Evolutionary conservation across 768 basidiomycete species (phyloP), one percentile per base, ranked within the genome.

Genomic region (Russula olivacea): DNA sequence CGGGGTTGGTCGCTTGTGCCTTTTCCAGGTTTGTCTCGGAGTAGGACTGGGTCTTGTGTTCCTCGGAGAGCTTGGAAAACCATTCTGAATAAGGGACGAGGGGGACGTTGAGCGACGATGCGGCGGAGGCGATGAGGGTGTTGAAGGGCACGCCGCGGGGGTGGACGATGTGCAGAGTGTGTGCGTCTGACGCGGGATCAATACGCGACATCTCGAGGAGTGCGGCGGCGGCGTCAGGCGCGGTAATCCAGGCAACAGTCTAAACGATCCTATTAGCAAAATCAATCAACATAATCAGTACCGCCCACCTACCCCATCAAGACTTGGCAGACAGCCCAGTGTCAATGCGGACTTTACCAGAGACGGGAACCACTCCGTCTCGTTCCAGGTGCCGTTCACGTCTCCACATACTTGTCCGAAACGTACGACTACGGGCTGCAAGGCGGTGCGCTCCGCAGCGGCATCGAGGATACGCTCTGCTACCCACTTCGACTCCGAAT

Each of bases 401-500:
- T 70, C 72, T n/a, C 72, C 72, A 36, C 67, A 67, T 17, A 72
- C 66, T 48, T 72, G 72, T 1, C 72, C 72, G 3, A 72, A 63
- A 38, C 72, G 71, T 9, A 71, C 69, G 23, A 63, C 64, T 9
- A 59, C 58, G 23, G 66, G 66, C 34, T 41, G 56, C 28, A 66
- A 38, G 9, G 52, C 54, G 10, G 66, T 68, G 15, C 58, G 55
- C 53, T 66, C 64, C 34, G 61, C 61, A 28, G 70, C 65, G 28
- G 65, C 65, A 17, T 68, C 64, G 5, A 71, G 63, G 40, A 71
- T 70, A 36, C 66, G 66, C 56, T 69, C 66, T 19, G 61, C 55
- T 36, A 68, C 34, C 65, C 66, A 71, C 55, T 73, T 73, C 23
- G 69, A 67, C 48, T 71, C 70, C 11, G 68, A 65, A 49, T 71